Conservation (phyloP, 2,329 filamentous ascomycete species). For the Proliferodiscus dingleyae region DNA sequence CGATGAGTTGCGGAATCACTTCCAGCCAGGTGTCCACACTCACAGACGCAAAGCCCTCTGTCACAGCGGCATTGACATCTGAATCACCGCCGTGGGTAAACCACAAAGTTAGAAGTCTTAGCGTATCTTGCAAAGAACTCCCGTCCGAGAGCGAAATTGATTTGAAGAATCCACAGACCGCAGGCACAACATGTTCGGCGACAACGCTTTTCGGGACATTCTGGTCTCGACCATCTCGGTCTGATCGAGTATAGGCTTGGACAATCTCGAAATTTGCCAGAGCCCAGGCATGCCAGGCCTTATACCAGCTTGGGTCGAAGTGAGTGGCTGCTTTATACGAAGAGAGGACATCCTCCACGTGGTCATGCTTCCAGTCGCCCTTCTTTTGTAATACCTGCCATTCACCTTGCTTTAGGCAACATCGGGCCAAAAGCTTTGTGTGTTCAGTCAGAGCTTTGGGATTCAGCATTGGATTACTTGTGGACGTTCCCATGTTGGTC, state of each 20-base stretch:
- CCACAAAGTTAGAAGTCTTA: slow-evolving; percentile 90
- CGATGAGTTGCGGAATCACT: slow-evolving; percentile 95
- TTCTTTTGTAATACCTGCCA: slow-evolving; percentile 86
- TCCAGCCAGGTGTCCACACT: slow-evolving; percentile 98
- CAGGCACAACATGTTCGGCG: slow-evolving; percentile 86
- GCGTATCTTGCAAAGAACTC: slow-evolving; percentile 91
- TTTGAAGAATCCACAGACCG: slow-evolving; percentile 93
- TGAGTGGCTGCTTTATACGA: slow-evolving; percentile 89
- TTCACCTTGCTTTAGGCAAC: slow-evolving; percentile 92
- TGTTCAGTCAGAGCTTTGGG: slow-evolving; percentile 51
- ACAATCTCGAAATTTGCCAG: slow-evolving; percentile 98
- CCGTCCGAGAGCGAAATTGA: slow-evolving; percentile 89
- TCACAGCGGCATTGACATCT: slow-evolving; percentile 84
- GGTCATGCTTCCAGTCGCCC: slow-evolving; percentile 82
- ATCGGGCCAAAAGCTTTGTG: slow-evolving; percentile 79
- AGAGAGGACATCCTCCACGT: slow-evolving; percentile 82
- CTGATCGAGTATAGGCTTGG: slow-evolving; percentile 56
- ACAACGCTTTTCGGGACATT: slow-evolving; percentile 61
- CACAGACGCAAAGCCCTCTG: slow-evolving; percentile 84
- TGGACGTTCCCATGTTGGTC: slow-evolving; percentile 41
- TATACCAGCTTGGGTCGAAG: slow-evolving; percentile 95
- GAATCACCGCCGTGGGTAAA: slow-evolving; percentile 85
- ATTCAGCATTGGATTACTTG: slow-evolving; percentile 15
- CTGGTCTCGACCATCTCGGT: slow-evolving; percentile 20
- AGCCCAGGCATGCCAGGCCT: slow-evolving; percentile 99